Conservation (phyloP, 176 grass and related monocot species). For the Aegilops sharonensis region DNA sequence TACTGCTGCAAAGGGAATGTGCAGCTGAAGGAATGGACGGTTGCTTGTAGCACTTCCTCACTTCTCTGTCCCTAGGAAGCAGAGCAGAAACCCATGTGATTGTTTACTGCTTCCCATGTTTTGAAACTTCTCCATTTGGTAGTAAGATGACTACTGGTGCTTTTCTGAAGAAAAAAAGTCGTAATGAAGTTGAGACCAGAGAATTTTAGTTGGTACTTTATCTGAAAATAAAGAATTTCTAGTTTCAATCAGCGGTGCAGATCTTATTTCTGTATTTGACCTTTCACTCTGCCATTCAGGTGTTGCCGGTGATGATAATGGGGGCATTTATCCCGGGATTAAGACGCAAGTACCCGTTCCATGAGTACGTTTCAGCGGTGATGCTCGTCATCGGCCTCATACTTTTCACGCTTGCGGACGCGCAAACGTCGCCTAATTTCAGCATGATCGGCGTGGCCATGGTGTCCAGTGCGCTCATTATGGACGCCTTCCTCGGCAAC, state of each 20-base stretch:
- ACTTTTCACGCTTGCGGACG: conserved; percentile 82
- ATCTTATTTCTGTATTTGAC: background rate
- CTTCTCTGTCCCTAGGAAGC: background rate
- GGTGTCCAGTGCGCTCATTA: conserved; percentile 74
- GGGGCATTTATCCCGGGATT: conserved; percentile 90
- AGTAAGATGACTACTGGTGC: background rate
- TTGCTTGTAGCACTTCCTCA: background rate
- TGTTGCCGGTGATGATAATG: conserved; percentile 94
- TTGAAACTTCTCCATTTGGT: background rate
- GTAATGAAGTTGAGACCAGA: background rate
- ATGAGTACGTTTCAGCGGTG: conserved; percentile 77
- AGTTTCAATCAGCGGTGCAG: background rate
- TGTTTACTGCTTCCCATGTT: background rate
- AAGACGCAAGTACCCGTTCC: conserved; percentile 68
- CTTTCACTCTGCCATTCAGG: conserved; percentile 26
- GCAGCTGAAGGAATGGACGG: background rate
- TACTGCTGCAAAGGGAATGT: background rate
- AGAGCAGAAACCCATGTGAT: background rate
- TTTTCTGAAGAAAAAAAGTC: background rate
- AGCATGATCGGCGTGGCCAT: conserved; percentile 76
- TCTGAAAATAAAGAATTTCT: too few relatives aligned
- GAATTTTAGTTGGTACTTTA: background rate
- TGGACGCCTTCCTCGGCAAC: conserved; percentile 94
- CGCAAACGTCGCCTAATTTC: conserved; percentile 85
- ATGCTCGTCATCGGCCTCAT: conserved; percentile 81